Conservation (phyloP, 805 yeast genomes). For the Isabelozyma rhagii region DNA sequence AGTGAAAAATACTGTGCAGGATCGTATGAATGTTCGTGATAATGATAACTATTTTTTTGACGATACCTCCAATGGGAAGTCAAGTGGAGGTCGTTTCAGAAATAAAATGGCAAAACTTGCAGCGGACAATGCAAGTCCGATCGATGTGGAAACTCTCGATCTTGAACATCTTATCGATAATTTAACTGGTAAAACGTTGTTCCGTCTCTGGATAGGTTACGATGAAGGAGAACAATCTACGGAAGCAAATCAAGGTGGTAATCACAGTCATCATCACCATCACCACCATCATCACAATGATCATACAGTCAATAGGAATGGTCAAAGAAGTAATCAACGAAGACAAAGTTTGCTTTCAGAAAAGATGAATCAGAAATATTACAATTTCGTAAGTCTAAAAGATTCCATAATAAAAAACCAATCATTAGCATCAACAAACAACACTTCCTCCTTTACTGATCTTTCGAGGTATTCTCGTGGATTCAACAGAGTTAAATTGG, state of each 20-base stretch:
- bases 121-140: constrained; percentile 32
- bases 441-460: constrained; percentile 10
- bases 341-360: background rate
- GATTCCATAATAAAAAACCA: constrained; percentile 25
- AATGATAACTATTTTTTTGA: constrained; percentile 13
- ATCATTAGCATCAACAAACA: constrained; percentile 5
- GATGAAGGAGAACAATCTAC: background rate
- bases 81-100: constrained; percentile 27
- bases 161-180: constrained; percentile 31
- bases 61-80: constrained; percentile 1
- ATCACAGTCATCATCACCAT: constrained; percentile 1
- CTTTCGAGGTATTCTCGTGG: constrained; percentile 30
- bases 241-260: constrained; percentile 6
- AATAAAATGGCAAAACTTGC: constrained; percentile 33
- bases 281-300: constrained; percentile 7
- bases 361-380: constrained; percentile 6
- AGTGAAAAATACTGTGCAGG: constrained; percentile 72
- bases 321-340: constrained; percentile 5
- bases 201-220: constrained; percentile 31
- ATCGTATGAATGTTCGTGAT: constrained; percentile 31
- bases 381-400: constrained; percentile 31
- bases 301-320: background rate
- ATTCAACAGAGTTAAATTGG: constrained; percentile 31
- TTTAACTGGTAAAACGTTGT: constrained; percentile 31
- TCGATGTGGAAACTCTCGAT: constrained; percentile 41